phyloP scores from a whole-genome alignment of 768 basidiomycete genomes.

The Boletus pseudopeckii region DNA sequence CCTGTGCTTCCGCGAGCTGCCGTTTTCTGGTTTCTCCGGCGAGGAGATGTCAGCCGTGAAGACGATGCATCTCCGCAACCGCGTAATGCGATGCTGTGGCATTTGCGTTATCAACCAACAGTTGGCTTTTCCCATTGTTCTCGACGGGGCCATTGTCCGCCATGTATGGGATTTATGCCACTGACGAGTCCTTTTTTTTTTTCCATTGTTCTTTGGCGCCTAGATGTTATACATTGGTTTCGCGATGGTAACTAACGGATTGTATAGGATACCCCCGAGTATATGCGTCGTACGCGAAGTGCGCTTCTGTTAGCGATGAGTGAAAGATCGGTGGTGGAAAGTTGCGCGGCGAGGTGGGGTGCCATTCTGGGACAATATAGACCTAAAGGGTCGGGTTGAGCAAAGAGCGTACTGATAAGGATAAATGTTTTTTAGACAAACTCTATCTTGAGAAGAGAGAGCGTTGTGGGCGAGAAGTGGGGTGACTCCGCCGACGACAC shows the following conservation, averaged over 20 bases:
- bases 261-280: conserved; percentile 36
- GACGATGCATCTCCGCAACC: conserved; percentile 10
- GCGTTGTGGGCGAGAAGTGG: no score
- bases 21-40: no score
- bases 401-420: conserved; percentile 16
- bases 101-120: neutral
- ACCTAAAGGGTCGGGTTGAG: no score
- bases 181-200: no score
- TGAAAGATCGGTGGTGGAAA: conserved; percentile 52
- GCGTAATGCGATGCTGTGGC: conserved; percentile 9
- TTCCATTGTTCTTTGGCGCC: no score
- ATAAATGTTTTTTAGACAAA: conserved; percentile 6
- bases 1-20: no score
- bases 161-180: no score
- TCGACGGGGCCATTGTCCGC: conserved; percentile 21
- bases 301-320: conserved; percentile 46
- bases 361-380: no score
- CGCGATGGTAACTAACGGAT: conserved; percentile 13
- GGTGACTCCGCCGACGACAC: conserved; percentile 6
- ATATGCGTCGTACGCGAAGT: conserved; percentile 39
- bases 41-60: neutral
- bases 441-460: no score
- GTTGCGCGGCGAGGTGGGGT: conserved; percentile 46
- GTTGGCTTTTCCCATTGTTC: conserved; percentile 11
- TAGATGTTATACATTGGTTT: no score